phyloP scores from a whole-genome alignment of 768 basidiomycete genomes.

The Pilatotrama ljubarskyi region DNA sequence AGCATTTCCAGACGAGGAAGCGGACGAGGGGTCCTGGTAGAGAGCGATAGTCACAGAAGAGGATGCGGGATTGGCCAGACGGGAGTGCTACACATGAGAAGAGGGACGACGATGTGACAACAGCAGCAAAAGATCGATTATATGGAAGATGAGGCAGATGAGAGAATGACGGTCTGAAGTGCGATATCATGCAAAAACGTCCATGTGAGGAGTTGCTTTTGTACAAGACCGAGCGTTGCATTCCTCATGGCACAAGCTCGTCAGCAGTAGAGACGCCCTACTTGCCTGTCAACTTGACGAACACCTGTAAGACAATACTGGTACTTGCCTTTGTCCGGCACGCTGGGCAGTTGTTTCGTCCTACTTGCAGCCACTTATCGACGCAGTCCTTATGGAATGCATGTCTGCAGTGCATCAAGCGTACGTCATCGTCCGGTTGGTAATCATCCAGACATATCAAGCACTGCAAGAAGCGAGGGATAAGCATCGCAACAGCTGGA shows the following conservation, averaged over 20 bases:
- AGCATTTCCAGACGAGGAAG: not conserved
- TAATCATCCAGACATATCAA: constrained; percentile 91
- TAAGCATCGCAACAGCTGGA: not conserved
- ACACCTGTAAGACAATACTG: not conserved
- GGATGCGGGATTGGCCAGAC: not conserved
- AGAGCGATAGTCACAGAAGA: not conserved
- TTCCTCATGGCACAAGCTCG: constrained; percentile 7
- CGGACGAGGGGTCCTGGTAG: not conserved
- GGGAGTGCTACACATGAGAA: constrained; percentile 12
- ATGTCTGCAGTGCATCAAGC: constrained; percentile 82
- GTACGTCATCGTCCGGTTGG: constrained; percentile 70
- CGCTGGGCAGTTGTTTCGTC: constrained; percentile 89
- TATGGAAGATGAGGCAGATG: not conserved
- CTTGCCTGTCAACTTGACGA: not conserved
- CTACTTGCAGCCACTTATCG: constrained; percentile 79
- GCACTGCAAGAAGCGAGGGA: constrained; percentile 46
- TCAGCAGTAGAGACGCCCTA: constrained; percentile 25
- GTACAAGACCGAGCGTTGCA: not conserved
- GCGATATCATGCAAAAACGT: not conserved
- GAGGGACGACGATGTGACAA: constrained; percentile 11
- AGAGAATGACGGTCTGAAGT: not conserved
- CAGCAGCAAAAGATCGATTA: not conserved
- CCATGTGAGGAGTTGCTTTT: not conserved
- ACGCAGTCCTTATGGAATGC: constrained; percentile 90
- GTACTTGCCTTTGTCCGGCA: constrained; percentile 72